These are phyloP conservation scores for Hericium rajendrae DNA, from an alignment of 768 basidiomycete species.

Conservation along the genomic window DNA sequence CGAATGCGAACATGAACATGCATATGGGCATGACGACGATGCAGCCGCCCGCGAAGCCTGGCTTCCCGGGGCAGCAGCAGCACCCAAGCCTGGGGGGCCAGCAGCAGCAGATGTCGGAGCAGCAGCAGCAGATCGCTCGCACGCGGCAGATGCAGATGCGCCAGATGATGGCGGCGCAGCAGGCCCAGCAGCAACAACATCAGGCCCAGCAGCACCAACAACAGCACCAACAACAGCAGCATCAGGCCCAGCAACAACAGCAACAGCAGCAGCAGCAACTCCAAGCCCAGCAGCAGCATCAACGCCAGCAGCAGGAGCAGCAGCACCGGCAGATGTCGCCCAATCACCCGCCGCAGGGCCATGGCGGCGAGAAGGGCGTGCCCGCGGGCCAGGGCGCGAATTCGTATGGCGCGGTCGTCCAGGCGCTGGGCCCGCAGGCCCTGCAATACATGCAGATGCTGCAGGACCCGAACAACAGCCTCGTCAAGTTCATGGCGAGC, in stretches of 20 bases:
- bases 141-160: slow-evolving; percentile 9
- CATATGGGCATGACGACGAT: not conserved
- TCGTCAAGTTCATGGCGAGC: slow-evolving; percentile 13
- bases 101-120: slow-evolving; percentile 4
- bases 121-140: not conserved
- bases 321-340: slow-evolving; percentile 19
- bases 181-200: slow-evolving; percentile 6
- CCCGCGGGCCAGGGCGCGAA: not conserved
- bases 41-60: not conserved
- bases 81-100: slow-evolving; percentile 1
- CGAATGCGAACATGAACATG: too few relatives aligned
- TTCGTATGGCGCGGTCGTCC: not conserved
- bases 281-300: slow-evolving; percentile 25
- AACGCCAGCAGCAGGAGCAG: slow-evolving; percentile 16
- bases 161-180: slow-evolving; percentile 10
- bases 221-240: slow-evolving; percentile 7
- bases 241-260: slow-evolving; percentile 23
- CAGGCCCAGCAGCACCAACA: slow-evolving; percentile 6
- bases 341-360: not conserved
- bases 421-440: slow-evolving; percentile 4
- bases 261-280: slow-evolving; percentile 25
- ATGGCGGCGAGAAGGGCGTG: not conserved
- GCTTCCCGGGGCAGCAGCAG: not conserved
- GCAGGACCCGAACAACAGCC: slow-evolving; percentile 11
- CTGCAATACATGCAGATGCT: slow-evolving; percentile 10